A percentile compares a stretch with the other conserved stretches of the same genome.
These are phyloP conservation scores for Moniliella sp. DNA, from an alignment of 1,284 basidiomycete genomes.

Conservation along the genomic window DNA sequence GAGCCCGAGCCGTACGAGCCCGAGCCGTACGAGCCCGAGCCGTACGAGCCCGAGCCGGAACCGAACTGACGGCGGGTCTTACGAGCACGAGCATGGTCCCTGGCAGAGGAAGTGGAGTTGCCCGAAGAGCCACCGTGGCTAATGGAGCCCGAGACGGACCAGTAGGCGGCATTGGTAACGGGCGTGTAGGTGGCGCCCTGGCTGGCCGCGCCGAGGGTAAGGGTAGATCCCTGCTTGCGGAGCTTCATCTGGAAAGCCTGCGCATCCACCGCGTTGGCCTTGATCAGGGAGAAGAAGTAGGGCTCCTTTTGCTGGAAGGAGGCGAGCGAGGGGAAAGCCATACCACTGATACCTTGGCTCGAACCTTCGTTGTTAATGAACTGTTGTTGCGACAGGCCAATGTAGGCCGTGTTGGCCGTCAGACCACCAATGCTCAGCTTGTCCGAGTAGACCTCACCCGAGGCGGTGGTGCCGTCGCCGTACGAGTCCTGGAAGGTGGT, in stretches of 20 bases:
- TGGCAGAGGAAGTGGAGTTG: no score
- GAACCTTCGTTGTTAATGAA: conserved; percentile 16
- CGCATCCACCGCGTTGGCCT: conserved; percentile 7
- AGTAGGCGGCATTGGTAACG: conserved; percentile 6
- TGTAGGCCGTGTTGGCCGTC: conserved; percentile 24
- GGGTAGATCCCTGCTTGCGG: conserved; percentile 39
- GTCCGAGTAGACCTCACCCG: conserved; percentile 42
- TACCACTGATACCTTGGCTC: conserved; percentile 33
- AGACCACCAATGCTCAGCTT: conserved; percentile 36
- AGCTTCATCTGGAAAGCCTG: conserved; percentile 43
- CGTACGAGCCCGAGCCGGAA: no score
- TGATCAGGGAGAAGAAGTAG: background rate
- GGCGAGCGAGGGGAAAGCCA: background rate
- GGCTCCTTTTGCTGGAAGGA: background rate
- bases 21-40: no score
- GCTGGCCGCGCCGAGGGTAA: conserved; percentile 44
- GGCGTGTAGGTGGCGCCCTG: conserved; percentile 17
- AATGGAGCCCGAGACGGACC: no score
- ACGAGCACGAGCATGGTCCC: no score
- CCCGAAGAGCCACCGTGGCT: no score
- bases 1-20: no score
- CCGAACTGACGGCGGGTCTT: no score
- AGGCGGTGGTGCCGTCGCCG: conserved; percentile 41
- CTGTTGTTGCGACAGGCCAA: conserved; percentile 29
- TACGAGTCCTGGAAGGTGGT: background rate